Evolutionary conservation across 352 stramenopile species (phyloP), one percentile per base, ranked within the genome.

Genomic region (Pythium phragmiticola): DNA sequence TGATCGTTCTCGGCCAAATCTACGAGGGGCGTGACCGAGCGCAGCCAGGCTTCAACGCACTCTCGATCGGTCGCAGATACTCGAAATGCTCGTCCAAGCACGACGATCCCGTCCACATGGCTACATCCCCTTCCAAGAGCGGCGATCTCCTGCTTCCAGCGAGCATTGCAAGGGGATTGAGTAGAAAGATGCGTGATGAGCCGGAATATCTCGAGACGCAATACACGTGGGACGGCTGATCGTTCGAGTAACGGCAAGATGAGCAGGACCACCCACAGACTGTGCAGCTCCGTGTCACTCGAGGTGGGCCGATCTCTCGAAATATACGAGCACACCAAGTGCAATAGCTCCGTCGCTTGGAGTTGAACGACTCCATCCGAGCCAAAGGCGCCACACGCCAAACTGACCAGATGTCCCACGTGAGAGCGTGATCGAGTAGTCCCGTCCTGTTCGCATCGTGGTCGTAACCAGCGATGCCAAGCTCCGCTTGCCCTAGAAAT

Each of bases 391-490:
- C 57, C 57, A 17, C 30, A 42, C 13, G 45, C 57, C 2, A 56
- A n/a, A 30, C 39, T n/a, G 11, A 63, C 36, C 12, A 63, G 45
- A 36, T 56, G 57, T 26, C 12, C 16, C 7, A 46, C 4, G 16
- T 57, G 50, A 14, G 45, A 55, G 3, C 26, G 26, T 5, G 26
- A 30, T 30, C 26, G 26, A 30, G 26, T 30, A 30, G 13, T 23
- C 30, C 4, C 30, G 17, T 55, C 46, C 7, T 47, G 43, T 36
- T 46, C 13, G n/a, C 5, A n/a, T 46, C 19, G n/a, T 0, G 36
- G 34, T 33, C 34, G 23, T 37, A 63, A 8, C 57, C 57, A 63
- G 19, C 57, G 57, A 47, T 63, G 45, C 57, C 57, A 63, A 36
- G 11, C 33, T 26, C 57, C 57, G 28, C 26, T 42, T 17, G 46